A percentile compares a stretch with the other conserved stretches of the same genome.
These are phyloP conservation scores for Sporisorium reilianum DNA, from an alignment of 1,284 basidiomycete genomes.

Conservation along the genomic window DNA sequence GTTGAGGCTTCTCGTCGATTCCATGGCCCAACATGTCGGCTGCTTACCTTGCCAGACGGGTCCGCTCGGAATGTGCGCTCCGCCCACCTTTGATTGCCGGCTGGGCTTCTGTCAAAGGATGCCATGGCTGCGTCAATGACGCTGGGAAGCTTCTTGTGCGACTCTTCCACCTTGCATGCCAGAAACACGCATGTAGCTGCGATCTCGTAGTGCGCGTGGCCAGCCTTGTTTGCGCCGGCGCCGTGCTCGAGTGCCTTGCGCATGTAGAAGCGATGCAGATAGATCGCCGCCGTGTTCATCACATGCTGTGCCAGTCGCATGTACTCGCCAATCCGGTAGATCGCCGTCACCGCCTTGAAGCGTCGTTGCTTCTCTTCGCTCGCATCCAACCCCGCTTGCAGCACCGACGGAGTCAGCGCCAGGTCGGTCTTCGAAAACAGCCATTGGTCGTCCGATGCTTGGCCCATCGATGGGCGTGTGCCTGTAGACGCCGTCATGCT, in stretches of 20 bases:
- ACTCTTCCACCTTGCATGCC: slow-evolving; percentile 90
- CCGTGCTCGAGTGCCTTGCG: slow-evolving; percentile 74
- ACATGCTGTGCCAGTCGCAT: slow-evolving; percentile 63
- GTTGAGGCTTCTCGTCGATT: not conserved
- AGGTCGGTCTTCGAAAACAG: slow-evolving; percentile 53
- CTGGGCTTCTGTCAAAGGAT: slow-evolving; percentile 75
- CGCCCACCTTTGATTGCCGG: slow-evolving; percentile 62
- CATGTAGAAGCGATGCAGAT: slow-evolving; percentile 96
- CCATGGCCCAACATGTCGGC: not conserved
- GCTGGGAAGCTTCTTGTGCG: slow-evolving; percentile 84
- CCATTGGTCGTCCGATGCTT: slow-evolving; percentile 51
- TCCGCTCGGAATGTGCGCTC: slow-evolving; percentile 56
- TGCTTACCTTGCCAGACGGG: slow-evolving; percentile 34
- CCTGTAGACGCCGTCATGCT: slow-evolving; percentile 32
- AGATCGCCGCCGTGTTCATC: slow-evolving; percentile 77
- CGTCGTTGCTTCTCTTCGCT: slow-evolving; percentile 56
- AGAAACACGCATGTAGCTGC: slow-evolving; percentile 90
- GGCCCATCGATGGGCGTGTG: slow-evolving; percentile 16
- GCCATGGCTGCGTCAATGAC: slow-evolving; percentile 82
- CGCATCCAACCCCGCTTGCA: slow-evolving; percentile 36
- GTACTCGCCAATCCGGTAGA: slow-evolving; percentile 64
- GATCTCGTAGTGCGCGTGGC: slow-evolving; percentile 73
- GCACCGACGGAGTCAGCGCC: slow-evolving; percentile 48
- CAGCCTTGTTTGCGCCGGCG: slow-evolving; percentile 78
- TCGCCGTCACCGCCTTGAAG: slow-evolving; percentile 57